Base-by-base conservation (phyloP, 257 asterid genomes). In the Gentiana dahurica region DNA sequence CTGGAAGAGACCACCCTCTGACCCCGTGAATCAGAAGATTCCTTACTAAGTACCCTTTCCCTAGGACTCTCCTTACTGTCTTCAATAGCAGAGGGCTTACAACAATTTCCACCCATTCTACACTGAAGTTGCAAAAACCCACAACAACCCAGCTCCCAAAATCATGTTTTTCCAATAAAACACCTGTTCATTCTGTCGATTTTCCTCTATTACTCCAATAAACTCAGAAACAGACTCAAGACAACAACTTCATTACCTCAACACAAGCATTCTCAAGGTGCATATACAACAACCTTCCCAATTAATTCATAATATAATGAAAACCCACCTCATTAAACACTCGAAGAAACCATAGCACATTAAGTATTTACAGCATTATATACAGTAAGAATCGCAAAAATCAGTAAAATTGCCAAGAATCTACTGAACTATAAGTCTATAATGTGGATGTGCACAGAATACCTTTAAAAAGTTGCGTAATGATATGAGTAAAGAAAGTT, bases 1-100 rank as follows among this genome's bases (percentile, higher is more conserved):
- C 92, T 65, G 4, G 95, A 81, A 1, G 95, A 81, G 4, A 64
- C 77, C 35, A 75, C 63, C 79, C 81, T 73, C 7, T 77, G 69
- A 33, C 56, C 78, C 81, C 86, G 64, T 62, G 69, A 73, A 64
- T 68, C 85, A 0, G 86, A 58, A 34, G 73, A 56, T 47, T 68
- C 60, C 68, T 85, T 85, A 71, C 71, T 76, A 24, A 88, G 62
- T 50, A 69, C 36, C 72, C 91, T 77, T 72, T 85, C 95, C 77
- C 76, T 71, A 4, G 86, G 94, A 71, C 89, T 81, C 72, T 83
- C 92, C 70, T 74, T 76, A 64, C 83, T 73, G 66, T 81, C 91
- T 62, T 81, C 94, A 76, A 85, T 71, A 61, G 94, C 87, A 73
- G 82, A 73, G 61, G 91, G 85, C 70, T 85, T 89, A 68, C 95